Conservation (phyloP, 2,329 filamentous ascomycete species). For the Hypoxylon rubiginosum region DNA sequence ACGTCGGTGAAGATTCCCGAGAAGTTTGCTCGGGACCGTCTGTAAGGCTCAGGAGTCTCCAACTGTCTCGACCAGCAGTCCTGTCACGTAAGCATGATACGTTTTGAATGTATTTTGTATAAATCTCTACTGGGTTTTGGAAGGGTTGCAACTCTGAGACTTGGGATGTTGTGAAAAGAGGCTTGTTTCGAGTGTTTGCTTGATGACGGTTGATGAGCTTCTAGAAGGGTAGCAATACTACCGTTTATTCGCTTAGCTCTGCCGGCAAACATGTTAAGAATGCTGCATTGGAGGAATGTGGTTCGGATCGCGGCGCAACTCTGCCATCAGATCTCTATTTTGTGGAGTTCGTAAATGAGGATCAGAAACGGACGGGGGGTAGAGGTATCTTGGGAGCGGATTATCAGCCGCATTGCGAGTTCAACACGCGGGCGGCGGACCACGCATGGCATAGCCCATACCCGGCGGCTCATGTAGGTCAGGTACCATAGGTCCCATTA, state of each 20-base stretch:
- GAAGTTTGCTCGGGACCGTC: not conserved
- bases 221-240: not conserved
- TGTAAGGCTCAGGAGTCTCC: not conserved
- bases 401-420: not conserved
- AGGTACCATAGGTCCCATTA: not conserved
- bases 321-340: slow-evolving; percentile 3
- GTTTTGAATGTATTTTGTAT: not conserved
- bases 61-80: not conserved
- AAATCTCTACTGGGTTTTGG: not conserved
- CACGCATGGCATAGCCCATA: not conserved
- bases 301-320: not conserved
- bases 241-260: not conserved
- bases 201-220: not conserved
- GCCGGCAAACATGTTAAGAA: not conserved
- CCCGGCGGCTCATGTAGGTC: not conserved
- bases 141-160: not conserved
- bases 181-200: not conserved
- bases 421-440: not conserved
- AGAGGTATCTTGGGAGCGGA: not conserved
- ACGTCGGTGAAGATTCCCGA: not conserved
- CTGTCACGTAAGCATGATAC: not conserved
- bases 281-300: not conserved
- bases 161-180: not conserved
- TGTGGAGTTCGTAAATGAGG: not conserved
- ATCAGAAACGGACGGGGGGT: not conserved